Conservation (phyloP, 768 basidiomycete species). For the Phylloporus scabripes region DNA sequence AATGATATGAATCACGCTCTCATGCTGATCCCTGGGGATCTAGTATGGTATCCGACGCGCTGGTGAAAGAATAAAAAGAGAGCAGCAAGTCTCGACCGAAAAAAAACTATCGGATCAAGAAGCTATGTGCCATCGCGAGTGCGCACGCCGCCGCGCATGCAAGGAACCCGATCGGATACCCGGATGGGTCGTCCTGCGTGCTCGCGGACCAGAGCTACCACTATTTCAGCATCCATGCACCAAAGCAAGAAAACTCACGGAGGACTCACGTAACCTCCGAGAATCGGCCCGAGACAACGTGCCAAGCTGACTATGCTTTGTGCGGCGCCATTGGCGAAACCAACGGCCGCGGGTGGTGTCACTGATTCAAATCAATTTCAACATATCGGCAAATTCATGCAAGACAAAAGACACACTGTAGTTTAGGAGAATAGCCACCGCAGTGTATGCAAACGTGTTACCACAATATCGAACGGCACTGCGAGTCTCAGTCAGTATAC, state of each 20-base stretch:
- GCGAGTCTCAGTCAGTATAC: conserved; percentile 2
- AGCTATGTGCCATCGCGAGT: conserved; percentile 62
- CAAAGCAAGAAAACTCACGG: not conserved
- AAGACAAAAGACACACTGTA: conserved; percentile 51
- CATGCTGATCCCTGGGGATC: not conserved
- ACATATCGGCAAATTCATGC: not conserved
- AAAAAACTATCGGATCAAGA: conserved; percentile 60
- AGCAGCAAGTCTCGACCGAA: conserved; percentile 30
- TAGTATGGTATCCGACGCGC: not conserved
- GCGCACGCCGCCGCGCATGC: conserved; percentile 57
- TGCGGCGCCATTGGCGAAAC: conserved; percentile 91
- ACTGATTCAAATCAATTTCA: conserved; percentile 40
- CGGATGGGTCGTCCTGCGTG: conserved; percentile 59
- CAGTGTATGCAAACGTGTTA: conserved; percentile 84
- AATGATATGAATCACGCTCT: not conserved
- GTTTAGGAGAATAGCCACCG: conserved; percentile 82
- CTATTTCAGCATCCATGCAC: not conserved
- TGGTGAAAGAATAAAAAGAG: not conserved
- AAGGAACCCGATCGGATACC: conserved; percentile 73
- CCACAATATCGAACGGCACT: conserved; percentile 88
- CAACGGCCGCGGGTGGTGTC: conserved; percentile 85
- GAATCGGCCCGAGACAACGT: conserved; percentile 81
- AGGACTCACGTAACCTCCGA: conserved; percentile 66
- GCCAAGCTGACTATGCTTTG: conserved; percentile 94
- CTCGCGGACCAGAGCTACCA: conserved; percentile 68